Percentiles rank a stretch among this genome's conserved stretches.
These are phyloP conservation scores for Lasiodiplodia sp. DNA, from an alignment of 2,329 filamentous ascomycete genomes.

Conservation along the genomic window DNA sequence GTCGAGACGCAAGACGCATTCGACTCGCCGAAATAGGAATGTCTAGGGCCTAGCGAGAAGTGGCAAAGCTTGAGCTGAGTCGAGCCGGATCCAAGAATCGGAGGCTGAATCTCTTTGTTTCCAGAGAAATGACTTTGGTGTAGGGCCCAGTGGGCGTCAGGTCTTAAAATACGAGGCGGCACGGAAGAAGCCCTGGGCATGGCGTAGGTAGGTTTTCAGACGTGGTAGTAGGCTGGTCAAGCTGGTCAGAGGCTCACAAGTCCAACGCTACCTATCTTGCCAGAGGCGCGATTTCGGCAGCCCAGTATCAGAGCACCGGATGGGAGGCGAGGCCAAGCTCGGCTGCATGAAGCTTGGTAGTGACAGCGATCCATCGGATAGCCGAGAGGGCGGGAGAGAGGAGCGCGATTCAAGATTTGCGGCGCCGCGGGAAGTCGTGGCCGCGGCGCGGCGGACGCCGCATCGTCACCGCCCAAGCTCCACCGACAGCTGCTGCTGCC, in stretches of 20 bases:
- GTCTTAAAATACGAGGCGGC: background rate
- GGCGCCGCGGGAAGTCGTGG: background rate
- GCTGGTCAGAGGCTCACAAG: background rate
- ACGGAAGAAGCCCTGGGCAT: background rate
- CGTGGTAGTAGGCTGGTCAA: background rate
- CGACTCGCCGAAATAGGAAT: background rate
- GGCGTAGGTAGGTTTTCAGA: background rate
- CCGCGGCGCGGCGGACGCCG: background rate
- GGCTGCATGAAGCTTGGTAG: no score
- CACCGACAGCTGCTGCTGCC: background rate
- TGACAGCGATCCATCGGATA: no score
- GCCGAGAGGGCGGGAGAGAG: no score
- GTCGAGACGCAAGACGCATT: background rate
- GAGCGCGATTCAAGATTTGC: background rate
- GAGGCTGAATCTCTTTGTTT: background rate
- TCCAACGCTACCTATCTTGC: no score
- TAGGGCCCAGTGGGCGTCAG: background rate
- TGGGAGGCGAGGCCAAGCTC: no score
- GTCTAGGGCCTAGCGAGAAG: background rate
- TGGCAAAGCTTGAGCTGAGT: constrained; percentile 1
- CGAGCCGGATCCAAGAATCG: background rate
- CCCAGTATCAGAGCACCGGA: no score
- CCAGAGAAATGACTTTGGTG: background rate
- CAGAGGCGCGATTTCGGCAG: no score
- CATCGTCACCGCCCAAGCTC: constrained; percentile 23